Base-by-base conservation (phyloP, 2,329 filamentous ascomycete species). In the Colletotrichum musicola region DNA sequence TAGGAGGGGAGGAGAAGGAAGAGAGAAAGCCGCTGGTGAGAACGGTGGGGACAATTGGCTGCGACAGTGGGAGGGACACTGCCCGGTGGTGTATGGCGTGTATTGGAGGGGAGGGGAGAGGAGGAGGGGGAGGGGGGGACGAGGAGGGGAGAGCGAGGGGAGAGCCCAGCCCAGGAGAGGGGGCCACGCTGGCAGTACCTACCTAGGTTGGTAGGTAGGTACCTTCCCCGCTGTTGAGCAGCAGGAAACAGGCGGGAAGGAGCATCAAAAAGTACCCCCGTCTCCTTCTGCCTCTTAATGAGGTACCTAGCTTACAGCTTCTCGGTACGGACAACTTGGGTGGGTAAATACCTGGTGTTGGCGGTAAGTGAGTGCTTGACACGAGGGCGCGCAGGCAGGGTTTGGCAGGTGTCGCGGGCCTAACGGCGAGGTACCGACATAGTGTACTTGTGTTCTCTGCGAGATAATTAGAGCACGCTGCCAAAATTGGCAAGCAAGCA, bases 31-130 rank as follows among this genome's bases (percentile, higher is more conserved):
- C 49, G 47, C 25, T 68, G 61, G 61, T 54, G 55, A 68, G 65
- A 68, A 68, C 61, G 65, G 65, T 68, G 65, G 65, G 65, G 65
- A 68, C 65, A 50, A 54, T 66, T 54, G 55, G 59, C 54, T 64
- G 65, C 61, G 65, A 64, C 65, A 60, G 65, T 64, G 65, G 65
- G 65, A 68, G 40, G 40, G 40, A 42, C 40, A 38, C 20, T 56
- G 16, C 16, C 30, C 30, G 30, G 30, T 42, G 13, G 25, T 42
- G 42, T 53, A 27, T 38, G 10, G 40, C 14, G 16, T 58, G 63
- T 53, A 66, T 62, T 53, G 67, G 50, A 69, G 59, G 57, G 57
- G 59, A 57, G 50, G 61, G 40, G 49, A 55, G 56, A 62, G 57
- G 59, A 35, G 56, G 60, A 54, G 40, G 40, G 40, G 13, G 16